These are phyloP conservation scores for Scheffersomyces coipomensis DNA, from an alignment of 805 yeast species.

Conservation along the genomic window DNA sequence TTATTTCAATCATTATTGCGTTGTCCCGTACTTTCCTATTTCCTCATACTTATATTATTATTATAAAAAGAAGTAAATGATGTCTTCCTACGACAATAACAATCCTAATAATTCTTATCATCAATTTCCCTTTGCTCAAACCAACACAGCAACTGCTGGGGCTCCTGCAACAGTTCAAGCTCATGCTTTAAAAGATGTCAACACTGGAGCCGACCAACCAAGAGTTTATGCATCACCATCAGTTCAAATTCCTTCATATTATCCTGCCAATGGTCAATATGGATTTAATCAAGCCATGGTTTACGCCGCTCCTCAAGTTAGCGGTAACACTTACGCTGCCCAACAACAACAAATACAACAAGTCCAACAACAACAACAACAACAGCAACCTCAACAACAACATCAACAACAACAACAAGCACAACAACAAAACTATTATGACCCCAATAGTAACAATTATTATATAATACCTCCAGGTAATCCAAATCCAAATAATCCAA, in stretches of 20 bases:
- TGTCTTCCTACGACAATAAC: constrained; percentile 6
- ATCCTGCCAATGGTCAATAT: constrained; percentile 9
- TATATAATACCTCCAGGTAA: constrained; percentile 16
- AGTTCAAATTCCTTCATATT: constrained; percentile 20
- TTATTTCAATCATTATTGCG: no score
- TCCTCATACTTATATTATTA: no score
- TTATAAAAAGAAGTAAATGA: no score
- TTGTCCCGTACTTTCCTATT: no score
- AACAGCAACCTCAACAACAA: constrained; percentile 6
- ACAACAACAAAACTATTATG: constrained; percentile 7
- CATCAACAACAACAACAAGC: constrained; percentile 4
- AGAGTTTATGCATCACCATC: constrained; percentile 20
- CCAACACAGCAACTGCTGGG: background rate
- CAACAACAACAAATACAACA: constrained; percentile 7
- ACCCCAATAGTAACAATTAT: constrained; percentile 16
- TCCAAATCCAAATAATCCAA: background rate
- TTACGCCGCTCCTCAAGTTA: constrained; percentile 6
- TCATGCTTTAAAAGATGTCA: background rate
- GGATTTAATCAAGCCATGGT: constrained; percentile 4
- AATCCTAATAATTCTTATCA: constrained; percentile 2
- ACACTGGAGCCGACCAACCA: constrained; percentile 11
- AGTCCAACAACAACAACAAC: constrained; percentile 8
- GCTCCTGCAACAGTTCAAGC: constrained; percentile 3
- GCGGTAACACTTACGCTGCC: constrained; percentile 2
- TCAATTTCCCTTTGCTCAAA: constrained; percentile 1